These are phyloP conservation scores for Akanthomyces uredinophilus DNA, from an alignment of 2,329 filamentous ascomycete species.

Conservation along the genomic window DNA sequence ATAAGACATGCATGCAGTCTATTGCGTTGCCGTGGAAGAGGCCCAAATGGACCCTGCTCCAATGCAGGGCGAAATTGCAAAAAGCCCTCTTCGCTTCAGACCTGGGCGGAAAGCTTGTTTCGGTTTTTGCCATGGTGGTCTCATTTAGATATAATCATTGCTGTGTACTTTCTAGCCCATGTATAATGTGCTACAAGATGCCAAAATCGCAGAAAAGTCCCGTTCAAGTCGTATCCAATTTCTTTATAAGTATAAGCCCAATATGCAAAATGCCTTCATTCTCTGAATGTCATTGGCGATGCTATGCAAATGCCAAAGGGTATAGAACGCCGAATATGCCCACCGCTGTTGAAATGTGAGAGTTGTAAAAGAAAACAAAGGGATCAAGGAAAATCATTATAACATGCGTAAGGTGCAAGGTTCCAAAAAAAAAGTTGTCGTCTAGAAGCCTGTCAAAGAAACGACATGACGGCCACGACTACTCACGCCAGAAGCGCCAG, in stretches of 20 bases:
- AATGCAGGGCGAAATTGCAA: not conserved
- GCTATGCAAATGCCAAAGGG: conserved; percentile 21
- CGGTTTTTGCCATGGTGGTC: not conserved
- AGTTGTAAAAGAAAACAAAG: not conserved
- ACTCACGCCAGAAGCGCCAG: conserved; percentile 19
- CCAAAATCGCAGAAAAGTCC: not conserved
- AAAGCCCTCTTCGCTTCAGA: not conserved
- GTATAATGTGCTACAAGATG: not conserved
- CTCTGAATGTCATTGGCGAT: conserved; percentile 8
- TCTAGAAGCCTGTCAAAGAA: not conserved
- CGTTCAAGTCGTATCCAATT: conserved; percentile 17
- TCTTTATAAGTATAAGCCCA: conserved; percentile 22
- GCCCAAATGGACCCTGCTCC: not conserved
- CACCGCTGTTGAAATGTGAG: conserved; percentile 16
- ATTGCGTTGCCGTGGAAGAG: not conserved
- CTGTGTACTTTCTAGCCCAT: not conserved
- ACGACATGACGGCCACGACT: not conserved
- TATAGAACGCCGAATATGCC: conserved; percentile 34
- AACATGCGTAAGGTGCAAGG: conserved; percentile 5
- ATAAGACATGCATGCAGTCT: conserved; percentile 4
- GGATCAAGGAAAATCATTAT: conserved; percentile 10
- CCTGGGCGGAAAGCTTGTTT: not conserved
- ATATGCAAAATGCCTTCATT: conserved; percentile 14
- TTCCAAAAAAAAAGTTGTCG: not conserved
- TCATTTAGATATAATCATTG: not conserved